Conservation (phyloP, 2,329 filamentous ascomycete genomes). For the Pseudomassariella vexata region DNA sequence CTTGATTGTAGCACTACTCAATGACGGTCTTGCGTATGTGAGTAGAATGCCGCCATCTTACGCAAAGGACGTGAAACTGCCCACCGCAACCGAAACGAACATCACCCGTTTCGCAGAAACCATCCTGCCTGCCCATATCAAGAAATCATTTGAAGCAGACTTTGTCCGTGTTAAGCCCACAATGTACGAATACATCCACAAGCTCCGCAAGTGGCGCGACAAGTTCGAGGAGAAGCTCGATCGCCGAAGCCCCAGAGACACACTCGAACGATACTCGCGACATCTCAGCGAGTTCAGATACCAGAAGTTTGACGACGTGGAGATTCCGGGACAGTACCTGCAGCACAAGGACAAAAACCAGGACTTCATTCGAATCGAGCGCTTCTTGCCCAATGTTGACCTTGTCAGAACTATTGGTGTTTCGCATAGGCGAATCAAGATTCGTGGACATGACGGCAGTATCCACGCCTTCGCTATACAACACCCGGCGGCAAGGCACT, state of each 20-base stretch:
- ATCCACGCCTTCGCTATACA: constrained; percentile 96
- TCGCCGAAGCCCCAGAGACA: constrained; percentile 65
- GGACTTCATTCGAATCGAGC: constrained; percentile 95
- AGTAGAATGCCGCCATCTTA: constrained; percentile 82
- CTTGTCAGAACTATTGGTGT: constrained; percentile 85
- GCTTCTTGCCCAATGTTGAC: constrained; percentile 92
- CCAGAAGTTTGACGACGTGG: constrained; percentile 97
- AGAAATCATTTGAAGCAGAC: constrained; percentile 94
- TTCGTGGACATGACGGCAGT: constrained; percentile 94
- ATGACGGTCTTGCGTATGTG: constrained; percentile 90
- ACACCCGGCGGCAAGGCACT: constrained; percentile 88
- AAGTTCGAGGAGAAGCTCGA: constrained; percentile 98
- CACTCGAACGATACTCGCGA: constrained; percentile 80
- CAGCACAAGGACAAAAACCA: constrained; percentile 99
- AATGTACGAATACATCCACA: constrained; percentile 98
- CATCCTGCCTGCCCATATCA: constrained; percentile 88
- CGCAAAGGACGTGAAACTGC: constrained; percentile 85
- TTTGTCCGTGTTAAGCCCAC: constrained; percentile 94
- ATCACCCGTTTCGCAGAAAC: constrained; percentile 96
- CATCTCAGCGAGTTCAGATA: constrained; percentile 96
- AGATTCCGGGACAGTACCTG: constrained; percentile 94
- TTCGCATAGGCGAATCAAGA: constrained; percentile 88
- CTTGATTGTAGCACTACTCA: constrained; percentile 92
- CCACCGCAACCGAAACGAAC: constrained; percentile 85
- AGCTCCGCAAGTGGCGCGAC: constrained; percentile 90